Evolutionary conservation across 2,329 filamentous ascomycete genomes (phyloP).

Genomic region (Stachybotrys chartarum): DNA sequence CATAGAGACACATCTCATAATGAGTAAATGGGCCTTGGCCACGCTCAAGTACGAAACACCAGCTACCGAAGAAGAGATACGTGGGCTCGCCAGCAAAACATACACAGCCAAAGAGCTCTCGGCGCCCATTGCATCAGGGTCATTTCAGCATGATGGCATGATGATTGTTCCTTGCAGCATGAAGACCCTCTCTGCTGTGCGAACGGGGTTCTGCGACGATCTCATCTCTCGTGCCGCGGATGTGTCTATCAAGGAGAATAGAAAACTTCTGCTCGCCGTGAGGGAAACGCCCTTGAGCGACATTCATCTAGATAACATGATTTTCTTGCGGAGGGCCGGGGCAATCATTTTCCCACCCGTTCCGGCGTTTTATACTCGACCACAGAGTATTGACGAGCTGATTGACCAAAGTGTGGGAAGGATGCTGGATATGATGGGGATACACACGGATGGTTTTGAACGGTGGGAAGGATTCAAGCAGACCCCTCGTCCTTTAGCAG

Average conservation of each 20-base stretch:
- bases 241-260: slow-evolving; percentile 36
- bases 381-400: slow-evolving; percentile 30
- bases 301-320: slow-evolving; percentile 41
- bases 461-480: slow-evolving; percentile 22
- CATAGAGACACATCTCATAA: slow-evolving; percentile 40
- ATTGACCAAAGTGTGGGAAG: slow-evolving; percentile 36
- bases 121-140: slow-evolving; percentile 36
- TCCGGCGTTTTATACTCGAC: slow-evolving; percentile 34
- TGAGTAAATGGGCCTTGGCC: slow-evolving; percentile 40
- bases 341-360: slow-evolving; percentile 38
- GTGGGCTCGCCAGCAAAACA: slow-evolving; percentile 26
- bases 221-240: slow-evolving; percentile 37
- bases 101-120: slow-evolving; percentile 36
- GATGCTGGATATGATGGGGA: slow-evolving; percentile 34
- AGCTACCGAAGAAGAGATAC: slow-evolving; percentile 25
- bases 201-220: slow-evolving; percentile 33
- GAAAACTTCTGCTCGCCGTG: slow-evolving; percentile 29
- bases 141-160: slow-evolving; percentile 36
- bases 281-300: slow-evolving; percentile 38
- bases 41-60: slow-evolving; percentile 41
- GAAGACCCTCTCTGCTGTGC: slow-evolving; percentile 37
- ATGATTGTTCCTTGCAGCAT: slow-evolving; percentile 40
- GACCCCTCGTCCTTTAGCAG: neutral
- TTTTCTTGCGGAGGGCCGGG: slow-evolving; percentile 24
- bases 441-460: slow-evolving; percentile 30